Base-by-base conservation (phyloP, 495 filamentous ascomycete genomes). In the Extremus antarcticus region DNA sequence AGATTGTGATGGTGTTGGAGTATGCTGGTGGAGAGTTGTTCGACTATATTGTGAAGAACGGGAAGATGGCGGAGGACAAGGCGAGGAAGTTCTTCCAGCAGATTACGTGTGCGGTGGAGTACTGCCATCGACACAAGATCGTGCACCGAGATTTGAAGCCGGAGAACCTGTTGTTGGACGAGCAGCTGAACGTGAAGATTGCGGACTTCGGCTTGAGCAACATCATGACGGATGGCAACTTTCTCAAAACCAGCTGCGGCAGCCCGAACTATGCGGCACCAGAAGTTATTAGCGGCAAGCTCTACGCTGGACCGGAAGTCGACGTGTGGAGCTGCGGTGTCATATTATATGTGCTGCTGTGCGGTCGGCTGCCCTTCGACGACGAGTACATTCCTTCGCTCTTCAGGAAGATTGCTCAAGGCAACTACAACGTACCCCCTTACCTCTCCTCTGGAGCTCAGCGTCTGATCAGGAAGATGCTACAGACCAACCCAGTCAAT, bases 311-410 rank as follows among this genome's bases (percentile, higher is more conserved):
- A 1, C 92, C 94, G 1, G 92, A 98, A 69, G 92, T 98, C 43
- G 92, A 98, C 68, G 94, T 98, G 9, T 98, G 92, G 92, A 97
- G 92, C 71, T 97, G 91, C 65, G 92, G 92, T 63, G 94, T 98
- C 60, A 98, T 98, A 61, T 77, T 98, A 50, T 98, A 97, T 65
- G 92, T 98, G 51, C 73, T 98, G 61, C 76, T 98, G 23, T 88
- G 91, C 45, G 92, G 92, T 49, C 77, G 90, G 38, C 74, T 98
- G 24, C 92, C 92, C 10, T 98, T 98, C 65, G 94, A 98, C 69
- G 94, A 98, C 66, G 92, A 98, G 57, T 94, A 95, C 65, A 91
- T 91, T 52, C 87, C 87, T 1, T 80, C 86, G 21, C 71, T 91
- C 13, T 91, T 91, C 70, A 86, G 85, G 70, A 91, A 91, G 73